Percentiles rank a stretch among this genome's conserved stretches.
phyloP scores from a whole-genome alignment of 805 yeast species.

The Hanseniaspora vineae region DNA sequence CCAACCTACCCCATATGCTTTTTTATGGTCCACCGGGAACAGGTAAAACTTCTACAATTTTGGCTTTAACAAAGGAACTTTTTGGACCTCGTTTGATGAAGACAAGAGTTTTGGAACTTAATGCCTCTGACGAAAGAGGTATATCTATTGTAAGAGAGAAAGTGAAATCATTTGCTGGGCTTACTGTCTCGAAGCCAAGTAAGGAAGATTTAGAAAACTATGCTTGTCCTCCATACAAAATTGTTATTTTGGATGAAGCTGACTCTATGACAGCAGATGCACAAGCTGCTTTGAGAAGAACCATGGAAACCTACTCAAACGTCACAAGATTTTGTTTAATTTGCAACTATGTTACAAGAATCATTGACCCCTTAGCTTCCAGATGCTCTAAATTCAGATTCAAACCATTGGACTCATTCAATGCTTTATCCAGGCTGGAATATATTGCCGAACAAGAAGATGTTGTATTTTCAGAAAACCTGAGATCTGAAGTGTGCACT shows the following conservation, averaged over 20 bases:
- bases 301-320: conserved; percentile 81
- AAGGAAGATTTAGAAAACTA: conserved; percentile 54
- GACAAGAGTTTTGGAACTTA: conserved; percentile 64
- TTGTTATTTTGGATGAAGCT: conserved; percentile 87
- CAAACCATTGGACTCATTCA: conserved; percentile 55
- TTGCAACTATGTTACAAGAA: conserved; percentile 92
- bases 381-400: conserved; percentile 94
- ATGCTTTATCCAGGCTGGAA: conserved; percentile 57
- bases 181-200: conserved; percentile 71
- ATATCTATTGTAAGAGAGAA: conserved; percentile 78
- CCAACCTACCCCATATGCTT: conserved; percentile 83
- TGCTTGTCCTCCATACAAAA: conserved; percentile 95
- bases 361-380: conserved; percentile 92
- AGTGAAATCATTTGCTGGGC: conserved; percentile 74
- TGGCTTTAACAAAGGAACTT: conserved; percentile 69
- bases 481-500: conserved; percentile 32
- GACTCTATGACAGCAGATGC: conserved; percentile 98
- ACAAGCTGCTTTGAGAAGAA: conserved; percentile 87
- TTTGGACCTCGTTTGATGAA: conserved; percentile 61
- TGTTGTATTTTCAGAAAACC: conserved; percentile 25
- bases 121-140: conserved; percentile 89
- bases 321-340: conserved; percentile 89
- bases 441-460: conserved; percentile 42
- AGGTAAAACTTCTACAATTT: conserved; percentile 79
- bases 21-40: conserved; percentile 94